Evolutionary conservation across 257 asterid species (phyloP).

Genomic region (Salvia hispanica): DNA sequence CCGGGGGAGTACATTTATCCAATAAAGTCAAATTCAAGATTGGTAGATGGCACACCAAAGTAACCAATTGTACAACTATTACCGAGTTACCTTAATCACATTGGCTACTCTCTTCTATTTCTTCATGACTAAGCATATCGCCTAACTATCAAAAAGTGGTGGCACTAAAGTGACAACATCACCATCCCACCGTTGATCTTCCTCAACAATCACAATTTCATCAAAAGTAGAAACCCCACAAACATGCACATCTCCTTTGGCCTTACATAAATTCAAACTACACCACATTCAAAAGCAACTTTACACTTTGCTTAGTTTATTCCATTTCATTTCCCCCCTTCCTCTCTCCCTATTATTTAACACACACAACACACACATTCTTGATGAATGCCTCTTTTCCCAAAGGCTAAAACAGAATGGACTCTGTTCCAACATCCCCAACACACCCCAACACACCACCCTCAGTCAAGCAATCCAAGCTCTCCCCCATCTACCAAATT

Average conservation of each 20-base stretch:
- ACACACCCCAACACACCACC: conserved; percentile 33
- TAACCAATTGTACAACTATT: neutral
- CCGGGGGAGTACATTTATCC: neutral
- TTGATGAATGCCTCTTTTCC: conserved; percentile 8
- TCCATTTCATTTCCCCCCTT: neutral
- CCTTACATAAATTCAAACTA: conserved; percentile 42
- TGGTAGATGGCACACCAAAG: neutral
- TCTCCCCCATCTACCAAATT: conserved; percentile 44
- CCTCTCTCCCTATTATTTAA: conserved; percentile 44
- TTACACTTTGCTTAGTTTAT: conserved; percentile 19
- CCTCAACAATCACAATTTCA: conserved; percentile 28
- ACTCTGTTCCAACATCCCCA: conserved; percentile 46
- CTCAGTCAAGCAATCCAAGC: conserved; percentile 36
- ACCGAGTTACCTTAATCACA: conserved; percentile 30
- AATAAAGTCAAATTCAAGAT: neutral
- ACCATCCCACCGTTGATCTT: conserved; percentile 36
- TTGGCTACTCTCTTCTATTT: conserved; percentile 31
- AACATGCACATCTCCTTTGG: conserved; percentile 33
- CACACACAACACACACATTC: conserved; percentile 25
- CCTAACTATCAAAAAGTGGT: conserved; percentile 32
- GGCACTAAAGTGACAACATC: neutral
- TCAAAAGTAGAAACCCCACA: conserved; percentile 41
- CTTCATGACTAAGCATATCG: conserved; percentile 68
- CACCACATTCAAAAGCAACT: conserved; percentile 60
- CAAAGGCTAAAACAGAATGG: conserved; percentile 32